phyloP scores from a whole-genome alignment of 352 stramenopile species.

The Pythium monospermum region DNA sequence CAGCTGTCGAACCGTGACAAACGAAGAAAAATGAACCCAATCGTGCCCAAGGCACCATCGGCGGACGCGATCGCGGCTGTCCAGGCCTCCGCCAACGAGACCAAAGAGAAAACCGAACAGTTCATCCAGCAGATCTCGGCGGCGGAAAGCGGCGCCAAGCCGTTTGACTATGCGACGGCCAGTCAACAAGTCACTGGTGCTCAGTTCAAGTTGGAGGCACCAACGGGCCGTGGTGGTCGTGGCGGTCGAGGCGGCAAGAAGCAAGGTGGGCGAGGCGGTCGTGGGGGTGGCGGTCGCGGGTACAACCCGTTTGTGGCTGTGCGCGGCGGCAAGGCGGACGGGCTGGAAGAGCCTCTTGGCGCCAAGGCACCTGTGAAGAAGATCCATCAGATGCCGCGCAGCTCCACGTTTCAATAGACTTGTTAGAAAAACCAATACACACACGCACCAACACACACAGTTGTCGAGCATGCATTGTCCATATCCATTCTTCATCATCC shows the following conservation, averaged over 20 bases:
- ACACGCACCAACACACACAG: background rate
- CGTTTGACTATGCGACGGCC: constrained; percentile 29
- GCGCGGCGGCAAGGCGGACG: constrained; percentile 26
- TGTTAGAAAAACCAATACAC: constrained; percentile 9
- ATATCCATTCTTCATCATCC: background rate
- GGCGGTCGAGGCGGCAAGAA: constrained; percentile 8
- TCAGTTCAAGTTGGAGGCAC: constrained; percentile 25
- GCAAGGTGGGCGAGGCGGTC: constrained; percentile 6
- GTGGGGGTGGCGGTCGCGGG: constrained; percentile 24
- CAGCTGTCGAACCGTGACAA: constrained; percentile 64
- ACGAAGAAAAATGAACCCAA: constrained; percentile 39
- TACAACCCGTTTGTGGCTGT: constrained; percentile 82
- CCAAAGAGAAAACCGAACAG: constrained; percentile 33
- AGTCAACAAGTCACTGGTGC: constrained; percentile 14
- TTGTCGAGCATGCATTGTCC: no score
- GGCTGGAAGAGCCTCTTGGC: constrained; percentile 20
- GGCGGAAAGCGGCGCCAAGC: constrained; percentile 5
- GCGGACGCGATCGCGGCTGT: constrained; percentile 17
- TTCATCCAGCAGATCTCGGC: constrained; percentile 43
- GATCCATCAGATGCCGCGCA: constrained; percentile 80
- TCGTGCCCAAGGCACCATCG: constrained; percentile 21
- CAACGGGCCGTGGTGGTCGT: constrained; percentile 3
- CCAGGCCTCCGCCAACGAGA: constrained; percentile 14
- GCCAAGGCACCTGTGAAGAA: constrained; percentile 61
- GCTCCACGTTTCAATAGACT: constrained; percentile 76